Evolutionary conservation across 345 rosid species (phyloP).

Genomic region (Hevea brasiliensis): DNA sequence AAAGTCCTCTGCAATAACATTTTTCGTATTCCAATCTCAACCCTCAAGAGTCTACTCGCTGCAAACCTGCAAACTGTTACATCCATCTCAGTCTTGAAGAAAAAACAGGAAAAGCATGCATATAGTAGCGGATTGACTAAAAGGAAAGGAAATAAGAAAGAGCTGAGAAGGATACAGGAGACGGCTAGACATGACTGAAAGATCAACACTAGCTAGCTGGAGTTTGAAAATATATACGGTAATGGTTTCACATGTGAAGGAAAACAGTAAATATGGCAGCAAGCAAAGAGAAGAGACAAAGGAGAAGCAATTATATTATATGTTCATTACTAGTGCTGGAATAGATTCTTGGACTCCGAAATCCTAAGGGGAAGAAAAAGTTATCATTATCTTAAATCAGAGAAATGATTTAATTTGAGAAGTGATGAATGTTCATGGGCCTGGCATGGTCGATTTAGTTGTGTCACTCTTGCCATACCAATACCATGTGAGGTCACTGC

Average conservation of each 20-base stretch:
- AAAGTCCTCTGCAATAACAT: slow-evolving; percentile 31
- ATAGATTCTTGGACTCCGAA: slow-evolving; percentile 16
- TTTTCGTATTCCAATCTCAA: slow-evolving; percentile 21
- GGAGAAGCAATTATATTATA: slow-evolving; percentile 16
- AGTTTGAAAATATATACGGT: no score
- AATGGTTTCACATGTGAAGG: not conserved
- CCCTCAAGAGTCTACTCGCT: slow-evolving; percentile 7
- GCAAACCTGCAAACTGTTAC: slow-evolving; percentile 12
- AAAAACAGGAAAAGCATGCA: not conserved
- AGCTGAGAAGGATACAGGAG: no score
- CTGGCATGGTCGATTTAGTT: not conserved
- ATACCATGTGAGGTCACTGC: slow-evolving; percentile 1
- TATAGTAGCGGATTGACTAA: not conserved
- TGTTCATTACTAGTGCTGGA: slow-evolving; percentile 9
- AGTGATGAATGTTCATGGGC: no score
- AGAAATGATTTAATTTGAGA: not conserved
- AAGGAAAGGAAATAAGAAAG: no score
- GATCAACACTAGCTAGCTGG: no score
- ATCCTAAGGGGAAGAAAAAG: not conserved
- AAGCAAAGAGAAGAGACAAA: not conserved
- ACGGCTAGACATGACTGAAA: no score
- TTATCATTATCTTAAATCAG: not conserved
- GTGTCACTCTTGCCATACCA: not conserved
- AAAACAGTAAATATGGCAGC: not conserved
- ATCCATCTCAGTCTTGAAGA: slow-evolving; percentile 1